Conservation (phyloP, 306 rosid genomes). For the Elaeagnus macrophylla region DNA sequence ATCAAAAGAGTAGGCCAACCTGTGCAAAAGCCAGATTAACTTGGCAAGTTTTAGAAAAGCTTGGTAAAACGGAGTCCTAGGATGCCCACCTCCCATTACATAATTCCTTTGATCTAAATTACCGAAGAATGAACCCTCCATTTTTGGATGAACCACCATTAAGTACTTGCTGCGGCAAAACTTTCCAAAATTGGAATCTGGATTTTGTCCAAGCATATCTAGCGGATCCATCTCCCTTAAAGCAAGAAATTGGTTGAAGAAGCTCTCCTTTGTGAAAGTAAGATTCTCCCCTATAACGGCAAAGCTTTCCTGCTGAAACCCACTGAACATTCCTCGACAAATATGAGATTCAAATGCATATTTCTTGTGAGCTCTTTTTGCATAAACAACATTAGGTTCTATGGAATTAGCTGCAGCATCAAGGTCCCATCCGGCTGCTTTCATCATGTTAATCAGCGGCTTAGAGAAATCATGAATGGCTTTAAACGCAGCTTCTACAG, state of each 20-base stretch:
- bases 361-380: constrained; percentile 97
- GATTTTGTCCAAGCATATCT: constrained; percentile 88
- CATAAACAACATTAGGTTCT: constrained; percentile 66
- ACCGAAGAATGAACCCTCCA: constrained; percentile 97
- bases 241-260: constrained; percentile 80
- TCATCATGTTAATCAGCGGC: constrained; percentile 98
- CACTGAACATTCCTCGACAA: constrained; percentile 91
- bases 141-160: constrained; percentile 79
- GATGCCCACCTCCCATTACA: constrained; percentile 88
- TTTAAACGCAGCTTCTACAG: constrained; percentile 72
- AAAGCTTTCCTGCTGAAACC: constrained; percentile 82
- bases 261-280: constrained; percentile 48
- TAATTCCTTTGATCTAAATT: constrained; percentile 83
- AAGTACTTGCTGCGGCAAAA: constrained; percentile 91
- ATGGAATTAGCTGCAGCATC: constrained; percentile 95
- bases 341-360: constrained; percentile 96
- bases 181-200: constrained; percentile 83
- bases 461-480: constrained; percentile 97
- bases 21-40: constrained; percentile 89
- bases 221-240: constrained; percentile 84
- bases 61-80: constrained; percentile 94
- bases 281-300: constrained; percentile 50
- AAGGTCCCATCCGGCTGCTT: constrained; percentile 99
- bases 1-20: constrained; percentile 75
- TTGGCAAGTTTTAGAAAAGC: constrained; percentile 86